These are phyloP conservation scores for Neoscytalidium dimidiatum DNA, from an alignment of 2,329 filamentous ascomycete species.

Conservation along the genomic window DNA sequence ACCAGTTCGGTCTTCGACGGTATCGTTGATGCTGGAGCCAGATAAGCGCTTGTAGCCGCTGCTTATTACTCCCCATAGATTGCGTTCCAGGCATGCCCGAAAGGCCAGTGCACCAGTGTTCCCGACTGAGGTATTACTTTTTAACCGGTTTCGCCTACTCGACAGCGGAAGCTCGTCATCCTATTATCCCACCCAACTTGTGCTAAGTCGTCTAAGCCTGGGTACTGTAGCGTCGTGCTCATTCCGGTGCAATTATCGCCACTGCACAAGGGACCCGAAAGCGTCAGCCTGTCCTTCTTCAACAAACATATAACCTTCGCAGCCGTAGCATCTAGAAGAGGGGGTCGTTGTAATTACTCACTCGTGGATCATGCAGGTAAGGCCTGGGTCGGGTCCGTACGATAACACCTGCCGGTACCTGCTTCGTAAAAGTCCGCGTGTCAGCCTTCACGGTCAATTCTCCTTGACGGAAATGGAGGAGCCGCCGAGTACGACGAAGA, in stretches of 20 bases:
- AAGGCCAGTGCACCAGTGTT: too few relatives aligned
- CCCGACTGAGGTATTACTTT: too few relatives aligned
- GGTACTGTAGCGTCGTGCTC: not conserved
- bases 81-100: too few relatives aligned
- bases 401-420: constrained; percentile 4
- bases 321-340: not conserved
- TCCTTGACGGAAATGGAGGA: not conserved
- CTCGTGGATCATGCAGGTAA: not conserved
- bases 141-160: too few relatives aligned
- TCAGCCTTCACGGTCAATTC: not conserved
- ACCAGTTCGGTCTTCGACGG: too few relatives aligned
- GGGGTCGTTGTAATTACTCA: not conserved
- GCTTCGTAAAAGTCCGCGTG: not conserved
- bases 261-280: not conserved
- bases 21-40: too few relatives aligned
- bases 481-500: not conserved
- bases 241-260: not conserved
- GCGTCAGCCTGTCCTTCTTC: not conserved
- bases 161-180: not conserved
- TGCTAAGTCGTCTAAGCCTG: not conserved
- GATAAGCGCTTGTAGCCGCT: too few relatives aligned
- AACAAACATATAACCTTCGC: not conserved
- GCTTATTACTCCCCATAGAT: too few relatives aligned
- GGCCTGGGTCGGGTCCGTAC: not conserved
- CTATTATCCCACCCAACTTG: constrained; percentile 2